A percentile compares a stretch with the other conserved stretches of the same genome.
phyloP scores from a whole-genome alignment of 2,329 filamentous ascomycete species.

The Gnomoniopsis smithogilvyi region DNA sequence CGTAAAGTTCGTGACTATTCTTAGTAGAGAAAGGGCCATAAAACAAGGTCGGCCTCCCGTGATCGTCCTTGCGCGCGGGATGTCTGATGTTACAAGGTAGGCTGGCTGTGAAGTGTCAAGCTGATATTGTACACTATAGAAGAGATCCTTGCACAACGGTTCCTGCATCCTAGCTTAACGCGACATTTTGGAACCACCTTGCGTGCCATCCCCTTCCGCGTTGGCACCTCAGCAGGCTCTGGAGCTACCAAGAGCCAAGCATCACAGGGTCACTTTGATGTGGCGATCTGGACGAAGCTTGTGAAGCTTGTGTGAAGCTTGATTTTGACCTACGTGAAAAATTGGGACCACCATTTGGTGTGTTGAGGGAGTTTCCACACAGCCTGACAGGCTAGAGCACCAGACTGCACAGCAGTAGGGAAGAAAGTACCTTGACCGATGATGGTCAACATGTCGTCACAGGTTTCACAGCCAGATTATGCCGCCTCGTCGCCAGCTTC shows the following conservation, averaged over 20 bases:
- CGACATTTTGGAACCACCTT: not conserved
- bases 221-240: too few species aligned
- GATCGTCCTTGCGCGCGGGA: too few species aligned
- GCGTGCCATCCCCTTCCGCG: too few species aligned
- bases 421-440: not conserved
- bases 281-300: slow-evolving; percentile 1
- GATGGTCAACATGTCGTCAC: slow-evolving; percentile 1
- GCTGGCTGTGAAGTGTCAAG: too few species aligned
- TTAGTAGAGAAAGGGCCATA: not conserved
- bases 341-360: not conserved
- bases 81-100: not conserved
- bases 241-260: not conserved
- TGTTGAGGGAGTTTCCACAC: not conserved
- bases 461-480: slow-evolving; percentile 2
- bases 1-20: not conserved
- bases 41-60: not conserved
- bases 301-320: slow-evolving; percentile 1
- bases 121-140: not conserved
- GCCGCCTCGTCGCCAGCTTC: not conserved
- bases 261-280: not conserved
- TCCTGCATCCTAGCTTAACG: slow-evolving; percentile 5
- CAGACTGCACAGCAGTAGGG: too few species aligned
- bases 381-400: not conserved
- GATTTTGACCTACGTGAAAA: not conserved
- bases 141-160: slow-evolving; percentile 7